phyloP scores from a whole-genome alignment of 345 rosid genomes.

The Reutealis trisperma region DNA sequence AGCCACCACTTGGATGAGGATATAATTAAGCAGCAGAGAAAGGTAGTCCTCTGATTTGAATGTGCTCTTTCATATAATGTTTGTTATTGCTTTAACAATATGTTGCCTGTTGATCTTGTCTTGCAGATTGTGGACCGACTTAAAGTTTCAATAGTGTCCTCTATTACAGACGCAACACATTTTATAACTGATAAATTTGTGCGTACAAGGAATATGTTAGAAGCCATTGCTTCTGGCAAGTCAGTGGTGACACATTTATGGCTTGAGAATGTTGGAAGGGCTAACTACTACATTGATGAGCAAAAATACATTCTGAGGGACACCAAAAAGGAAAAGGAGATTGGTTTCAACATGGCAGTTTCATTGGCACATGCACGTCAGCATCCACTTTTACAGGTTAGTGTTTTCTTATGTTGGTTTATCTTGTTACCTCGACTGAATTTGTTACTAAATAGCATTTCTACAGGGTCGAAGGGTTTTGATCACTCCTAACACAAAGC shows the following conservation, averaged over 20 bases:
- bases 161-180: conserved; percentile 76
- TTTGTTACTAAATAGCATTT: not conserved
- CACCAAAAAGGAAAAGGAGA: conserved; percentile 61
- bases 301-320: conserved; percentile 64
- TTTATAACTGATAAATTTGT: conserved; percentile 65
- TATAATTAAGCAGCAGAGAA: conserved; percentile 68
- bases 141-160: conserved; percentile 55
- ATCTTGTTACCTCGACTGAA: conserved; percentile 5
- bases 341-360: conserved; percentile 67
- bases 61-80: not conserved
- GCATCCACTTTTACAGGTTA: conserved; percentile 66
- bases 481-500: conserved; percentile 59
- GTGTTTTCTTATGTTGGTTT: conserved; percentile 8
- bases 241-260: conserved; percentile 74
- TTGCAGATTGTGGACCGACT: conserved; percentile 70
- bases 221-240: conserved; percentile 72
- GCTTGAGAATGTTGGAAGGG: conserved; percentile 69
- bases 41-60: conserved; percentile 48
- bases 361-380: conserved; percentile 59
- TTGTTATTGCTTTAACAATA: conserved; percentile 15
- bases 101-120: conserved; percentile 16
- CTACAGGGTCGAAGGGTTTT: conserved; percentile 58
- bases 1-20: conserved; percentile 90
- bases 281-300: conserved; percentile 67
- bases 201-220: conserved; percentile 84